These are phyloP conservation scores for Thelephora ganbajun DNA, from an alignment of 768 basidiomycete species.

Conservation along the genomic window DNA sequence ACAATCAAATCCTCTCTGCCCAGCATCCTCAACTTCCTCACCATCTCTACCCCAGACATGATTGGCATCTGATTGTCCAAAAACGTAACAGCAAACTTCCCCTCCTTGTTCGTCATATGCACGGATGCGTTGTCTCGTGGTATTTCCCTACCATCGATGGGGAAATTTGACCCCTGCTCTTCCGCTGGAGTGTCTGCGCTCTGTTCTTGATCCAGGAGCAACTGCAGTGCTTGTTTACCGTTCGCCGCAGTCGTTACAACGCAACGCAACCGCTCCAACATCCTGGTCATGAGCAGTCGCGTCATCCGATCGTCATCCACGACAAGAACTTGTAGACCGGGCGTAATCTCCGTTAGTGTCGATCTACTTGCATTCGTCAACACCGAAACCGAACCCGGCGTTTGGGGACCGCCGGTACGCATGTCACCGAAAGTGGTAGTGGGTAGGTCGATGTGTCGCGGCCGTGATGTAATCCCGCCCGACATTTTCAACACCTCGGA, in stretches of 20 bases:
- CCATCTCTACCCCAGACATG: slow-evolving; percentile 58
- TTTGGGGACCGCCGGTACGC: not conserved
- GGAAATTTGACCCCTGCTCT: no score
- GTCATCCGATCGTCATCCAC: slow-evolving; percentile 79
- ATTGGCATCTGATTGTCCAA: not conserved
- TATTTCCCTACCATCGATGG: no score
- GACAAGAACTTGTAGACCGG: slow-evolving; percentile 52
- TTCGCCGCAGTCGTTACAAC: slow-evolving; percentile 73
- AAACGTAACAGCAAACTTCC: not conserved
- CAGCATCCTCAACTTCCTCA: slow-evolving; percentile 17
- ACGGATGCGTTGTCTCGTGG: no score
- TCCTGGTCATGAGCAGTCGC: slow-evolving; percentile 65
- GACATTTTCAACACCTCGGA: not conserved
- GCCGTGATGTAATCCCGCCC: not conserved
- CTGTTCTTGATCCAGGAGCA: slow-evolving; percentile 35
- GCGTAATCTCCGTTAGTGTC: slow-evolving; percentile 16
- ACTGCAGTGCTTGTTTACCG: slow-evolving; percentile 61
- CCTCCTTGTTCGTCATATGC: not conserved
- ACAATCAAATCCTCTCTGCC: not conserved
- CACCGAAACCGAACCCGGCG: not conserved
- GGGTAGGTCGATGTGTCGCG: not conserved
- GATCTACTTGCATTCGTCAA: not conserved
- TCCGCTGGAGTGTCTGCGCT: no score
- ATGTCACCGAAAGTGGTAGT: not conserved
- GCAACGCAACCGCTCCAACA: slow-evolving; percentile 70